phyloP scores from a whole-genome alignment of 1,284 basidiomycete species.

The Bjerkandera adusta region DNA sequence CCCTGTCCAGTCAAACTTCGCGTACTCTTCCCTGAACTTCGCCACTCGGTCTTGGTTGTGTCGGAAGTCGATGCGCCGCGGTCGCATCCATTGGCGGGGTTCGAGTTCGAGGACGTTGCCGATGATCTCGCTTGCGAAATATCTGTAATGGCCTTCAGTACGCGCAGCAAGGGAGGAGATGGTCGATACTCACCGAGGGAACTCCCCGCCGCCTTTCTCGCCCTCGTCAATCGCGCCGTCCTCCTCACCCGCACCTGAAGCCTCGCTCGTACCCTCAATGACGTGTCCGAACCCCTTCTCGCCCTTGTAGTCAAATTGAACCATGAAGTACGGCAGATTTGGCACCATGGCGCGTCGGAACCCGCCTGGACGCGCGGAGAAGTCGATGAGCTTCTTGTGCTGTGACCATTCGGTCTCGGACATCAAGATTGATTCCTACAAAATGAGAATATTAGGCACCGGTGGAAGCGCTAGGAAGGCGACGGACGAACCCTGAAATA shows the following conservation, averaged over 20 bases:
- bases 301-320: constrained; percentile 96
- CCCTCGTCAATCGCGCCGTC: constrained; percentile 74
- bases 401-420: constrained; percentile 97
- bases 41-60: constrained; percentile 70
- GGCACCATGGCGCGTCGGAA: constrained; percentile 93
- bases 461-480: background rate
- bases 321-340: constrained; percentile 97
- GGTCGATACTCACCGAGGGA: constrained; percentile 68
- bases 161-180: background rate
- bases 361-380: constrained; percentile 83
- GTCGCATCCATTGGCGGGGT: constrained; percentile 83
- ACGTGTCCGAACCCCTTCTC: constrained; percentile 97
- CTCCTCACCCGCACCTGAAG: constrained; percentile 60
- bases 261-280: constrained; percentile 84
- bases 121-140: constrained; percentile 94
- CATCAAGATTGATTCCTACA: constrained; percentile 85
- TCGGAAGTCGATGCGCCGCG: constrained; percentile 69
- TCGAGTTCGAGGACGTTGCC: constrained; percentile 90
- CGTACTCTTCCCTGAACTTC: constrained; percentile 66
- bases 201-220: constrained; percentile 85
- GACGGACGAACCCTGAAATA: constrained; percentile 80
- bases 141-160: constrained; percentile 44
- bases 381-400: constrained; percentile 95
- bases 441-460: background rate
- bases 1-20: constrained; percentile 77